Evolutionary conservation across 257 asterid species (phyloP), one percentile per base, ranked within the genome.

Genomic region (Solanum sparsipilum): DNA sequence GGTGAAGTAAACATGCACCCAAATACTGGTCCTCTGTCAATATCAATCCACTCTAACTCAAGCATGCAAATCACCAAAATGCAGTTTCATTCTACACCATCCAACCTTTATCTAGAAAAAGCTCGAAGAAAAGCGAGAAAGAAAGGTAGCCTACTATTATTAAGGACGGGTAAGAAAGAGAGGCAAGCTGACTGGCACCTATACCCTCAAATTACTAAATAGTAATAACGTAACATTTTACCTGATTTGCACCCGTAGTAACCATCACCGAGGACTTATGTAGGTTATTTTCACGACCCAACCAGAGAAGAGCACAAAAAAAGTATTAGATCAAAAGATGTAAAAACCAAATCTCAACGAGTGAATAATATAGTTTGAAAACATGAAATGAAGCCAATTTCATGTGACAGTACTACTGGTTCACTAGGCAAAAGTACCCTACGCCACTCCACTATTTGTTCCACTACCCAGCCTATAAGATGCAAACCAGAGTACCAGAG

Each of bases 181-280:
- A 67, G 9, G 21, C 7, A 20, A 67, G 35, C 20, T 67, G 21
- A 67, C 35, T 18, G 20, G 35, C 71, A 48, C 35, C 68, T 32
- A n/a, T 41, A 58, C 21, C 68, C 44, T 48, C 25, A 65, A 34
- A 23, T 23, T 16, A 56, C 29, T 21, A 13, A 38, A 13, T 11
- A 85, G 21, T 46, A 39, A 27, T 39, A 41, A 78, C 56, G 70
- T n/a, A 65, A 48, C 7, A 29, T 58, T 89, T 67, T 88, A 95
- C 98, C 99, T 97, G 99, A 93, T 97, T 97, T 58, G 99, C 99
- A 48, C 99, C 99, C 35, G 99, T 98, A 88, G 99, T 97, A 88
- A 97, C 99, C 98, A 97, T 97, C 88, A 97, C 98, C 0, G 97
- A 94, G 87, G 98, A 96, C 84, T 95, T 96, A 68, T 89, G 88